Base-by-base conservation (phyloP, 805 yeast genomes). In the Ogataea glucozyma region DNA sequence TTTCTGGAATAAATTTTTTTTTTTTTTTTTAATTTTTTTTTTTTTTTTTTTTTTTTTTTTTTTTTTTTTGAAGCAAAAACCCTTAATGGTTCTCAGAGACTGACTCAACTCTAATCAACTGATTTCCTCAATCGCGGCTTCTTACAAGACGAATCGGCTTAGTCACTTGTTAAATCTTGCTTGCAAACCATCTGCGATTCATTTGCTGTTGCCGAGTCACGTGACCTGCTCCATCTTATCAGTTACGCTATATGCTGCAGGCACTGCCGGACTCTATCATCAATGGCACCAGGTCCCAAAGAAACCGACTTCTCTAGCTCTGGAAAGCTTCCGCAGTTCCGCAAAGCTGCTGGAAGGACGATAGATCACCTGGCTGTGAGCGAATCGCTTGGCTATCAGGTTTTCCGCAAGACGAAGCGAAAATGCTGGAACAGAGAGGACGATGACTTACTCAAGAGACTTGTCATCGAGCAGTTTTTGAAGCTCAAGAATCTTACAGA, bases 351-450 rank as follows among this genome's bases (percentile, higher is more conserved):
- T 12, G 40, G 51, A 3, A 56, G 61, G 10, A 49, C 52, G 4
- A 63, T 78, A 22, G 82, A 78, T 53, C 78, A 79, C 31, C 54
- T 78, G 35, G 74, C 79, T 4, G 73, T 85, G 23, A 82, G 91
- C 4, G 85, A 83, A 56, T 76, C 85, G 2, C 62, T 85, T 7
- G 93, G 93, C 5, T 83, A 80, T 57, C 85, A 83, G 52, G 85
- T 89, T 2, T 82, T 81, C 56, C 65, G 91, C 29, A 70, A 83
- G 40, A 78, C 69, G 18, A 68, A 78, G 4, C 67, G 91, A 42
- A 75, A 78, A 43, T 76, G 85, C 10, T 89, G 97, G 97, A 71
- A 82, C 3, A 73, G 76, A 38, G 82, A 79, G 24, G 96, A 90
- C 50, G 97, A 89, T 62, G 69, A 67, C 22, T 56, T 67, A 23